Conservation (phyloP, 2,329 filamentous ascomycete genomes). For the Xylariaceae sp. region DNA sequence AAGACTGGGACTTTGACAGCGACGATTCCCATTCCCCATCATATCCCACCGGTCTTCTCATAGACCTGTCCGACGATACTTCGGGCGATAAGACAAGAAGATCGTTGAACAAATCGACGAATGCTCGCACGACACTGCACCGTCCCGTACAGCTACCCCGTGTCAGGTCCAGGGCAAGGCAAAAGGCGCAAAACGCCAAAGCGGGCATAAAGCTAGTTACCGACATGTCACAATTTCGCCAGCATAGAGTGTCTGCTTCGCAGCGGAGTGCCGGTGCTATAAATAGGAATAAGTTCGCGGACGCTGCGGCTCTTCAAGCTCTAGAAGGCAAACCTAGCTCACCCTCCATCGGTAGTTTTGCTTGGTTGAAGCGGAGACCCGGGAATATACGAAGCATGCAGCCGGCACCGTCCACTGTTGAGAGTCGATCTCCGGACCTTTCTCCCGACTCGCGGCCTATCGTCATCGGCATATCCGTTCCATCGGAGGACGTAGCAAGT, state of each 20-base stretch:
- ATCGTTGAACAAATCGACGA: conserved; percentile 14
- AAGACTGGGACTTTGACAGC: conserved; percentile 33
- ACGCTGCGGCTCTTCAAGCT: conserved; percentile 56
- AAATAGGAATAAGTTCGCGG: conserved; percentile 48
- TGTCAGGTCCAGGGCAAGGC: conserved; percentile 56
- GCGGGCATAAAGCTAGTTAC: conserved; percentile 67
- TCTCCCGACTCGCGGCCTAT: conserved; percentile 69
- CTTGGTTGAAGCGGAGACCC: conserved; percentile 48
- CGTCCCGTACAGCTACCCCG: conserved; percentile 42
- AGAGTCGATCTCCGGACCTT: conserved; percentile 42
- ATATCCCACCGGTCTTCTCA: conserved; percentile 23
- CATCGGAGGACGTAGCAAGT: conserved; percentile 46
- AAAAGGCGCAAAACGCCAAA: conserved; percentile 57
- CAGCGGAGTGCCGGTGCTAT: conserved; percentile 24
- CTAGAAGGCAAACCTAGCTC: conserved; percentile 54
- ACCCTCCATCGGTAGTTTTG: conserved; percentile 53
- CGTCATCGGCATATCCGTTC: conserved; percentile 65
- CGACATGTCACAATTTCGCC: conserved; percentile 55
- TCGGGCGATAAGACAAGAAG: conserved; percentile 14
- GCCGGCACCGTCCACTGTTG: conserved; percentile 28
- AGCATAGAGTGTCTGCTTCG: conserved; percentile 41
- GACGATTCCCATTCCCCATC: conserved; percentile 21
- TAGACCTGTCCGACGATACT: conserved; percentile 24
- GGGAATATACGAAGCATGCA: conserved; percentile 21
- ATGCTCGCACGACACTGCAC: conserved; percentile 19